Conservation (phyloP, 2,329 filamentous ascomycete genomes). For the Colletotrichum cereale region DNA sequence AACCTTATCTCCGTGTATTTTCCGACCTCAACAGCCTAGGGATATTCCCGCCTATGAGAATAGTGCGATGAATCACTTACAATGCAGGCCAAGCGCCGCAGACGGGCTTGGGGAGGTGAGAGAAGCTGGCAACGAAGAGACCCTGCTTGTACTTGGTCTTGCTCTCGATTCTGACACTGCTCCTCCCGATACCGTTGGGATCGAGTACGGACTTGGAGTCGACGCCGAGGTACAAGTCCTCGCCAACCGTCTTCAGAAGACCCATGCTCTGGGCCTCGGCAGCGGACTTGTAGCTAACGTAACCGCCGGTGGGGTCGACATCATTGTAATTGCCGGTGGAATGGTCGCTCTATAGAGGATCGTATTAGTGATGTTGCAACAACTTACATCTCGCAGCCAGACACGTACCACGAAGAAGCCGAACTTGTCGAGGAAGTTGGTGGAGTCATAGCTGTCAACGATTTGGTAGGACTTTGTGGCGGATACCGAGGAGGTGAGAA, state of each 20-base stretch:
- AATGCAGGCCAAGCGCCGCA: conserved; percentile 82
- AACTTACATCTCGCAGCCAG: too few relatives aligned
- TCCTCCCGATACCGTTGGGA: conserved; percentile 52
- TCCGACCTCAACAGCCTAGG: background rate
- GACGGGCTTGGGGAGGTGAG: conserved; percentile 73
- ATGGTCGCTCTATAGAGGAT: conserved; percentile 38
- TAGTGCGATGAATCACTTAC: conserved; percentile 50
- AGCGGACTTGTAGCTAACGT: conserved; percentile 66
- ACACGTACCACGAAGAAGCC: conserved; percentile 54
- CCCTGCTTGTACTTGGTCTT: conserved; percentile 72
- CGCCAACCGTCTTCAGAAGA: conserved; percentile 49
- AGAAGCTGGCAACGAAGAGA: conserved; percentile 77
- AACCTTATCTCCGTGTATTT: too few relatives aligned
- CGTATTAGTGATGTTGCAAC: background rate
- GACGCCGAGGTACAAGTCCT: conserved; percentile 56
- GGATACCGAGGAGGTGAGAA: conserved; percentile 28
- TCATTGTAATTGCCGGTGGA: conserved; percentile 42
- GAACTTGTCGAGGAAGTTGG: conserved; percentile 64
- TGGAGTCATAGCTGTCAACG: conserved; percentile 40
- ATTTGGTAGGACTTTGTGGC: conserved; percentile 37
- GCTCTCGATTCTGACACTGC: conserved; percentile 75
- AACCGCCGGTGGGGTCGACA: conserved; percentile 73
- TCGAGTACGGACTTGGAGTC: conserved; percentile 49
- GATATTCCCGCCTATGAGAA: background rate
- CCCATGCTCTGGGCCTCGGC: conserved; percentile 51